These are phyloP conservation scores for Bacidia gigantensis DNA, from an alignment of 495 filamentous ascomycete genomes.

Conservation along the genomic window DNA sequence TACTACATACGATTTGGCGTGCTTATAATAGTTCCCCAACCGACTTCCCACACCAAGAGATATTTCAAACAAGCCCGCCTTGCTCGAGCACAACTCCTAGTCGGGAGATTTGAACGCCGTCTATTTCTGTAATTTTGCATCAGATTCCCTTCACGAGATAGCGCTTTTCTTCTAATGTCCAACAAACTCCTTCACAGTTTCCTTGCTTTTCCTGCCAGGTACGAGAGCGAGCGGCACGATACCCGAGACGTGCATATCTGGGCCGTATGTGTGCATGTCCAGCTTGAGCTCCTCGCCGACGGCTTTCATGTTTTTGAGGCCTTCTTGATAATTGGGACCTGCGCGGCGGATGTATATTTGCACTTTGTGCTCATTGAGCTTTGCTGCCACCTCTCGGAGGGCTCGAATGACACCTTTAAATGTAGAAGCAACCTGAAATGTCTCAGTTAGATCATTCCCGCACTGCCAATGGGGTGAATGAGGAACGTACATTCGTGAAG, in stretches of 20 bases:
- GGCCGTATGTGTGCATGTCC: slow-evolving; percentile 91
- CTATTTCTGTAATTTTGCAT: not conserved
- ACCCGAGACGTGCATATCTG: slow-evolving; percentile 79
- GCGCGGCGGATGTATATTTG: slow-evolving; percentile 99
- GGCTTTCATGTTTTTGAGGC: slow-evolving; percentile 98
- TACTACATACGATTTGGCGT: too few species aligned
- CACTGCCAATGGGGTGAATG: not conserved
- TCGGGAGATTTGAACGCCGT: not conserved
- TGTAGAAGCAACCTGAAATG: slow-evolving; percentile 69
- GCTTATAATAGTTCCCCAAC: too few species aligned
- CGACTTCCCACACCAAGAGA: too few species aligned
- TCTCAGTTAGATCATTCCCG: not conserved
- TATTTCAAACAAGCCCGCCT: not conserved
- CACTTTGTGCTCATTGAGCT: slow-evolving; percentile 89
- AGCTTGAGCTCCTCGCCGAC: slow-evolving; percentile 86
- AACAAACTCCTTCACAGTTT: slow-evolving; percentile 32
- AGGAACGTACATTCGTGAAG: slow-evolving; percentile 66
- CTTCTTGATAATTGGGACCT: slow-evolving; percentile 98
- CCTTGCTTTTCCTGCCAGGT: slow-evolving; percentile 39
- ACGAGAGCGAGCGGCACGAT: slow-evolving; percentile 53
- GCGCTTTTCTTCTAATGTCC: slow-evolving; percentile 7
- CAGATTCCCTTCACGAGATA: too few species aligned
- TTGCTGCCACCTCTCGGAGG: slow-evolving; percentile 75
- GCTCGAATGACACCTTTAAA: slow-evolving; percentile 99
- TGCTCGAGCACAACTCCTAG: not conserved